These are phyloP conservation scores for Cymodocea nodosa DNA, from an alignment of 116 monocot genomes.

Conservation along the genomic window DNA sequence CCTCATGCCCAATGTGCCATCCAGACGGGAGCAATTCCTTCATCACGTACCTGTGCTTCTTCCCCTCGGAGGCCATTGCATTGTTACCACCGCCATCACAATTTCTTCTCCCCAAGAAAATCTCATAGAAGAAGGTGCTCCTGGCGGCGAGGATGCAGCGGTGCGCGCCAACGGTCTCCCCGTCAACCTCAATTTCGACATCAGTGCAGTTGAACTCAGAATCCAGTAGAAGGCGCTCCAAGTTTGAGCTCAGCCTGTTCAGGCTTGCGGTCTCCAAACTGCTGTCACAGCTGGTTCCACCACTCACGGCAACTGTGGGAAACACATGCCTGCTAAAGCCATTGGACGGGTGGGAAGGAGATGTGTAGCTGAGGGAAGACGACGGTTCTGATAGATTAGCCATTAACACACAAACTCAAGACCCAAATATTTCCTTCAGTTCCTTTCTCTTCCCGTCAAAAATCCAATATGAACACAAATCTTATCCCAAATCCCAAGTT, in stretches of 20 bases:
- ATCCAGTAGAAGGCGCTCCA: slow-evolving; percentile 58
- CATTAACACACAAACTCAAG: background rate
- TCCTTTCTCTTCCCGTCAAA: background rate
- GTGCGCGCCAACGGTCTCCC: slow-evolving; percentile 54
- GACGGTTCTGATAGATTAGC: slow-evolving; percentile 24
- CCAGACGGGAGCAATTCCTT: slow-evolving; percentile 39
- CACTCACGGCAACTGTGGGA: slow-evolving; percentile 2
- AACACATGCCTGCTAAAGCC: slow-evolving; percentile 15
- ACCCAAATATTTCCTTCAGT: background rate
- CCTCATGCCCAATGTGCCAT: slow-evolving; percentile 49
- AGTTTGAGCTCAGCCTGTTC: slow-evolving; percentile 49
- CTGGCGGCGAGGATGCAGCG: slow-evolving; percentile 79
- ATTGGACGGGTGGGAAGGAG: slow-evolving; percentile 52
- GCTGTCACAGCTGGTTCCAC: background rate
- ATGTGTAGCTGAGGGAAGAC: slow-evolving; percentile 38
- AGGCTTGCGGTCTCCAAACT: slow-evolving; percentile 59
- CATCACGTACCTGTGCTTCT: slow-evolving; percentile 38
- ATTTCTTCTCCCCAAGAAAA: slow-evolving; percentile 19
- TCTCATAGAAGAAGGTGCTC: slow-evolving; percentile 60
- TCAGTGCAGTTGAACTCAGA: slow-evolving; percentile 64
- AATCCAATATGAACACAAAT: background rate
- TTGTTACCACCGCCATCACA: background rate
- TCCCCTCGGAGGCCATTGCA: background rate
- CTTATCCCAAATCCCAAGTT: background rate
- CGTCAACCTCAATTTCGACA: slow-evolving; percentile 65